Conservation (phyloP, 2,329 filamentous ascomycete species). For the Talaromyces sp. region DNA sequence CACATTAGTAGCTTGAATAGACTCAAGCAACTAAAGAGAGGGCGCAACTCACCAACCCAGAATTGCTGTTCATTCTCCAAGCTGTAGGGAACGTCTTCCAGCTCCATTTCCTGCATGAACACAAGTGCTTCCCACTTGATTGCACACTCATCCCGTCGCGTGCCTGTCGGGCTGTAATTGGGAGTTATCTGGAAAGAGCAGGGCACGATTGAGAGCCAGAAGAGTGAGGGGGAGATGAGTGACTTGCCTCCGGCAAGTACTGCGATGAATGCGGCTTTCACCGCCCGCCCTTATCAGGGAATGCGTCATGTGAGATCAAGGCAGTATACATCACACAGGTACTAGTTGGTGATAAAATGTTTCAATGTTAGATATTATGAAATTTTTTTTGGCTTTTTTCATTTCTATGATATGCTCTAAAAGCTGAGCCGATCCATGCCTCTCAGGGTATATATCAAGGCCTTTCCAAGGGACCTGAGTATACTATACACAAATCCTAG, state of each 20-base stretch:
- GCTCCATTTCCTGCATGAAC: constrained; percentile 56
- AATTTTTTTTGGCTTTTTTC: not conserved
- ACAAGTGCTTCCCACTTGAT: constrained; percentile 23
- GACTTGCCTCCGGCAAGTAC: constrained; percentile 15
- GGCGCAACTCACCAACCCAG: constrained; percentile 69
- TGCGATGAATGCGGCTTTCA: constrained; percentile 6
- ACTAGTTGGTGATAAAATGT: not conserved
- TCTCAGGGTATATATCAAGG: constrained; percentile 3
- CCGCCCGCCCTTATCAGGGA: constrained; percentile 16
- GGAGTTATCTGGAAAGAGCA: constrained; percentile 21
- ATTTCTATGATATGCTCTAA: not conserved
- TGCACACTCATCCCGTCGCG: constrained; percentile 35
- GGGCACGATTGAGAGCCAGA: constrained; percentile 15
- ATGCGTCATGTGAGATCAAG: constrained; percentile 11
- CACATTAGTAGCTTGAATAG: not conserved
- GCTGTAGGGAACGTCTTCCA: constrained; percentile 61
- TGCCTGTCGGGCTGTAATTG: constrained; percentile 18
- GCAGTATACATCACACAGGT: not conserved
- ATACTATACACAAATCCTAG: not conserved
- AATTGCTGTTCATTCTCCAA: constrained; percentile 81
- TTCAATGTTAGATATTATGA: not conserved
- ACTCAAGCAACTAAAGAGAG: not conserved
- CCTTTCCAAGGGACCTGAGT: not conserved
- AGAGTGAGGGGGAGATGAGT: constrained; percentile 23
- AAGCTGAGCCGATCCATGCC: not conserved